Base-by-base conservation (phyloP, 257 asterid genomes). In the Gentiana dahurica region DNA sequence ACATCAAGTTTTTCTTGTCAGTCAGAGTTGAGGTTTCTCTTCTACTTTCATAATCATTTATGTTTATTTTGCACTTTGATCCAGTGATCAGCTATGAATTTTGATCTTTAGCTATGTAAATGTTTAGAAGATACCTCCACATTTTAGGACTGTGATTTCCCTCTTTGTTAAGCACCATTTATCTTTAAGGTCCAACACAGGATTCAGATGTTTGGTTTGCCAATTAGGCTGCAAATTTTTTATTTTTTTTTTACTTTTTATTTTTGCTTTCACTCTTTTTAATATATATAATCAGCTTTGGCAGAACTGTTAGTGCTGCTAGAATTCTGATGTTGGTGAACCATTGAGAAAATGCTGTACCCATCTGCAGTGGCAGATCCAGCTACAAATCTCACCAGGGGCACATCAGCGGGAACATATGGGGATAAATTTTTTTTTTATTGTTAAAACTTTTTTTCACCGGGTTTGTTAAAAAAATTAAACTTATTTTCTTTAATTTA, bases 11-110 rank as follows among this genome's bases (percentile, higher is more conserved):
- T 35, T 59, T 43, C 35, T 13, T 34, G 36, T 46, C 13, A 57
- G 71, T 58, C 47, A 50, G 57, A 24, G 51, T 39, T 61, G 55
- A 55, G 61, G 72, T 64, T 52, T 60, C 64, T 61, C 43, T 65
- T 50, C 38, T 47, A 11, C 35, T 55, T 4, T 34, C 59, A 36
- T 51, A 5, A 37, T 54, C 70, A 41, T 38, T n/a, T 13, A 51
- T 56, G 15, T 65, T 36, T 57, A 34, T 12, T 53, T 65, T 51
- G 34, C 53, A 45, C 45, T 11, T 61, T 13, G 37, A 53, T 51
- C 53, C 51, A 5, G 6, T 36, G 55, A 45, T 36, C 36, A 12
- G 1, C 24, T 24, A 24, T 36, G 10, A 34, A 32, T 10, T 34
- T 63, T 36, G 55, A 46, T 63, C 59, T 6, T 37, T 55, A 55